Evolutionary conservation across 805 yeast species (phyloP), one percentile per base, ranked within the genome.

Genomic region (Candida suzukii): DNA sequence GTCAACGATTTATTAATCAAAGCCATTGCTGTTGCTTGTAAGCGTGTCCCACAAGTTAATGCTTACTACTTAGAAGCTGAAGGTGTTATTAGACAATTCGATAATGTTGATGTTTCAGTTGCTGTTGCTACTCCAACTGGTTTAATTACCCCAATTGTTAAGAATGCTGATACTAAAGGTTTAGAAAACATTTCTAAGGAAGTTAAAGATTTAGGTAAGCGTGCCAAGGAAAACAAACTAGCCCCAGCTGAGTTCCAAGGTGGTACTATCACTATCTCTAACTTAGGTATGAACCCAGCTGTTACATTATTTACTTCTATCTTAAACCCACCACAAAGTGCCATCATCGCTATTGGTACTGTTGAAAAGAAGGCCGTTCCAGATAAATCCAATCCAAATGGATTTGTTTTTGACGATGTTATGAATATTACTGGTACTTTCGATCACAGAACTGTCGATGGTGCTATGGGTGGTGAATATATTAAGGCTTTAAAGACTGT

Each of bases 61-160:
- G 78, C 96, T 20, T 85, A 90, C 63, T 93, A 96, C 93, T 75
- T 93, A 57, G 95, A 82, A 62, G 67, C 74, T 31, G 83, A 93
- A 70, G 88, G 88, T 51, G 83, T 91, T 57, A 87, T 93, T 53
- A 86, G 99, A 73, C 90, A 85, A 70, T 93, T 79, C 77, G 71
- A 74, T 58, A 83, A 78, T 56, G 98, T 91, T 42, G 99, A 93
- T 60, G 95, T 93, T 43, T 88, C 98, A 20, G 97, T 91, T 46
- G 99, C 99, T 32, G 99, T 93, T 49, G 93, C 99, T 46, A 93
- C 99, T 17, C 97, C 98, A 63, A 78, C 95, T 39, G 99, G 99
- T 39, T 76, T 93, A 53, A 83, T 93, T 64, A 93, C 99, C 40
- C 99, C 99, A 52, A 91, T 93, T 56, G 90, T 93, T 52, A 81